Evolutionary conservation across 2,329 filamentous ascomycete species (phyloP).

Genomic region (Mycosphaerella sp.): DNA sequence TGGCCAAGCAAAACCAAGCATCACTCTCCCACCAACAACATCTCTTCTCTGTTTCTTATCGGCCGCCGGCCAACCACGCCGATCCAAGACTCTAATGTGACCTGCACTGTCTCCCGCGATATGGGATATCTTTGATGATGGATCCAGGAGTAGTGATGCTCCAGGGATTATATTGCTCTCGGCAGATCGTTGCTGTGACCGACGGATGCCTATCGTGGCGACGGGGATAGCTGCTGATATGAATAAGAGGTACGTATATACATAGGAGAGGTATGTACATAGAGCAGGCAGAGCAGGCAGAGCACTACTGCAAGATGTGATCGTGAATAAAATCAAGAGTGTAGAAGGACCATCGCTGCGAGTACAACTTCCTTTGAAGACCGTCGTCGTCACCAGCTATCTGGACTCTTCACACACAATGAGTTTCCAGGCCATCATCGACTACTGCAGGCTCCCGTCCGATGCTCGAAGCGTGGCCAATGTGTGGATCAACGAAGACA

Average conservation of each 20-base stretch:
- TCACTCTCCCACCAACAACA: conserved; percentile 2
- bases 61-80: conserved; percentile 1
- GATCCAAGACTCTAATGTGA: background rate
- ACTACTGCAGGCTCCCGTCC: conserved; percentile 24
- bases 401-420: background rate
- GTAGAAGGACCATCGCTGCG: too few species aligned
- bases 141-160: background rate
- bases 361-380: too few species aligned
- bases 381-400: background rate
- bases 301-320: too few species aligned
- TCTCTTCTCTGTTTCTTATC: conserved; percentile 4
- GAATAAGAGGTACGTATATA: too few species aligned
- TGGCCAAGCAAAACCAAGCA: background rate
- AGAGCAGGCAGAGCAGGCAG: too few species aligned
- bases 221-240: conserved; percentile 1
- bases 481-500: conserved; percentile 39
- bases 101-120: background rate
- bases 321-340: too few species aligned
- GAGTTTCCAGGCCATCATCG: conserved; percentile 6
- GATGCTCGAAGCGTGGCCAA: conserved; percentile 27
- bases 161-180: background rate
- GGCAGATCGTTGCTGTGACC: background rate
- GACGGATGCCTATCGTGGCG: conserved; percentile 6
- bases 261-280: too few species aligned
- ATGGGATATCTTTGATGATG: background rate